A percentile compares a stretch with the other conserved stretches of the same genome.
phyloP scores from a whole-genome alignment of 2,329 filamentous ascomycete genomes.

The Uncinocarpus reesii region DNA sequence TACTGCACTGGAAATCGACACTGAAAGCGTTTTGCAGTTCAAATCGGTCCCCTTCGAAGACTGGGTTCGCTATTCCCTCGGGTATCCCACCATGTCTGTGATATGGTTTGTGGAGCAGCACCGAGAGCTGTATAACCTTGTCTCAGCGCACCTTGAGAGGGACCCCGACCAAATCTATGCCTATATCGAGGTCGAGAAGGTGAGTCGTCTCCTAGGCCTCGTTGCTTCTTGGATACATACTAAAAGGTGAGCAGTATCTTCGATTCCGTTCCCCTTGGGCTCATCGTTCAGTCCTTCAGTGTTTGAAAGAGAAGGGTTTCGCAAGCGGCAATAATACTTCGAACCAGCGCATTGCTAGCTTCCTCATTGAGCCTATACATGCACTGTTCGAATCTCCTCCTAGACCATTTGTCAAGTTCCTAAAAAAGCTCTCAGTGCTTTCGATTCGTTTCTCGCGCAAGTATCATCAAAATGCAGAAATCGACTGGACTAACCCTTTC shows the following conservation, averaged over 20 bases:
- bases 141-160: slow-evolving; percentile 29
- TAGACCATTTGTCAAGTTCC: slow-evolving; percentile 24
- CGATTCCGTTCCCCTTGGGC: slow-evolving; percentile 31
- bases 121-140: slow-evolving; percentile 27
- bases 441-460: slow-evolving; percentile 27
- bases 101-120: slow-evolving; percentile 35
- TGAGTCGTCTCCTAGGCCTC: slow-evolving; percentile 12
- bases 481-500: slow-evolving; percentile 30
- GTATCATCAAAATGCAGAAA: slow-evolving; percentile 27
- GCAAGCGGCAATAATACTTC: slow-evolving; percentile 5
- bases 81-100: slow-evolving; percentile 27
- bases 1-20: slow-evolving; percentile 29
- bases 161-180: no score
- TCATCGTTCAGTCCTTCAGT: slow-evolving; percentile 27
- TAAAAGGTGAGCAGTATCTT: slow-evolving; percentile 23
- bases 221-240: background rate
- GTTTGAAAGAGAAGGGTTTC: slow-evolving; percentile 19
- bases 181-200: slow-evolving; percentile 33
- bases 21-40: slow-evolving; percentile 34
- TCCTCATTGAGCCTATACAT: slow-evolving; percentile 33
- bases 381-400: slow-evolving; percentile 27
- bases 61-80: slow-evolving; percentile 31
- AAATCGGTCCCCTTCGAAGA: slow-evolving; percentile 32
- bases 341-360: slow-evolving; percentile 24
- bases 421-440: slow-evolving; percentile 31